Evolutionary conservation across 352 stramenopile genomes (phyloP).

Genomic region (Globisporangium abappressorium): DNA sequence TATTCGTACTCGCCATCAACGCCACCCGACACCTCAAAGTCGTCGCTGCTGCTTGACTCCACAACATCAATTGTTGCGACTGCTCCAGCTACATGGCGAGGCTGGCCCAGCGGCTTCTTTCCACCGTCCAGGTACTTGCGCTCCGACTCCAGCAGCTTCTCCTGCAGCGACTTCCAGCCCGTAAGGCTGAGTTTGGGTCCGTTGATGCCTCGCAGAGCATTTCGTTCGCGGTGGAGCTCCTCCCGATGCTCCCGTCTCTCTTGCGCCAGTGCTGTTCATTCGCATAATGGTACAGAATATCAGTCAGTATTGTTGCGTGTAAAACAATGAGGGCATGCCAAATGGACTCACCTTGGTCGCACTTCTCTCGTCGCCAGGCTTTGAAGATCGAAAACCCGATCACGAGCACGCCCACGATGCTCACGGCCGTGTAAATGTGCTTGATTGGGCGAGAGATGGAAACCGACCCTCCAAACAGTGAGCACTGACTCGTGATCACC

Average conservation of each 20-base stretch:
- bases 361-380: constrained; percentile 10
- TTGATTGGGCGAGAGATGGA: background rate
- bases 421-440: constrained; percentile 9
- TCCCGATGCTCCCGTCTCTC: background rate
- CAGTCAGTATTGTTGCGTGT: background rate
- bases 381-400: constrained; percentile 9
- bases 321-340: background rate
- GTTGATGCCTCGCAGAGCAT: constrained; percentile 12
- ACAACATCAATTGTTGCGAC: background rate
- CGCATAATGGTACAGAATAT: background rate
- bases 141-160: constrained; percentile 34
- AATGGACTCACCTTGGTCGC: constrained; percentile 3
- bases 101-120: background rate
- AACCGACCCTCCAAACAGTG: constrained; percentile 6
- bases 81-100: background rate
- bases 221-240: constrained; percentile 5
- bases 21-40: background rate
- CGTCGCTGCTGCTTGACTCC: background rate
- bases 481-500: constrained; percentile 19
- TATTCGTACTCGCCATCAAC: background rate
- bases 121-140: constrained; percentile 10
- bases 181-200: constrained; percentile 33
- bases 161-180: constrained; percentile 47
- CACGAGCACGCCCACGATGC: constrained; percentile 3
- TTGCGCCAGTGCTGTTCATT: background rate